Evolutionary conservation across 2,329 filamentous ascomycete genomes (phyloP).

Genomic region (Cladobotryum protrusum): DNA sequence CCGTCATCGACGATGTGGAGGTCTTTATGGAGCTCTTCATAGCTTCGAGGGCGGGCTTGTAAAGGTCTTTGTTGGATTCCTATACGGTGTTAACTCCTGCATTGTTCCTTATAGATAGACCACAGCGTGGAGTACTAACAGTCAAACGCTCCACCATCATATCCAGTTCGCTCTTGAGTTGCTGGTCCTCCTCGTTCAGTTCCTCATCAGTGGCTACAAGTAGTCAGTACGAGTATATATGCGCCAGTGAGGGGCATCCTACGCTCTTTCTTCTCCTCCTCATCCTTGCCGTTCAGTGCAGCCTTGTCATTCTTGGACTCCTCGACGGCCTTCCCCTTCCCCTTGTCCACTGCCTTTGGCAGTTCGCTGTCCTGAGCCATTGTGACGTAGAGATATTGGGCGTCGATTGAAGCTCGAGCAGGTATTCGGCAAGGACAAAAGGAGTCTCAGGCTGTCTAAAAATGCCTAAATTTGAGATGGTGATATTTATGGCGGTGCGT

Average conservation of each 20-base stretch:
- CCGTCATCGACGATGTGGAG: slow-evolving; percentile 98
- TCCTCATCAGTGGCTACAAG: slow-evolving; percentile 59
- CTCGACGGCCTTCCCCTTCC: slow-evolving; percentile 86
- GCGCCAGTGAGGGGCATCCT: slow-evolving; percentile 20
- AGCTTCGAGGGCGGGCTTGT: slow-evolving; percentile 86
- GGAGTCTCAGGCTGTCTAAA: background rate
- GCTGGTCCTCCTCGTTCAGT: slow-evolving; percentile 94
- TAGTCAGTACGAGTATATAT: background rate
- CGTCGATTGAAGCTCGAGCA: slow-evolving; percentile 21
- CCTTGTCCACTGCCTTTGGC: slow-evolving; percentile 81
- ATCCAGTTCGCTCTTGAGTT: slow-evolving; percentile 95
- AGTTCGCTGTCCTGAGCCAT: slow-evolving; percentile 95
- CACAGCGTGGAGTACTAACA: slow-evolving; percentile 41
- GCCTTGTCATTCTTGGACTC: slow-evolving; percentile 64
- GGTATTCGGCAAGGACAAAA: slow-evolving; percentile 7
- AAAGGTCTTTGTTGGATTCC: slow-evolving; percentile 82
- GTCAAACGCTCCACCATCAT: slow-evolving; percentile 95
- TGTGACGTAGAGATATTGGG: slow-evolving; percentile 34
- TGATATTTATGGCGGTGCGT: slow-evolving; percentile 1
- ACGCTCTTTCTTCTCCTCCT: slow-evolving; percentile 57
- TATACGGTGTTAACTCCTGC: slow-evolving; percentile 31
- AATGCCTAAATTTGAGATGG: background rate
- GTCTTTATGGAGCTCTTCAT: slow-evolving; percentile 99
- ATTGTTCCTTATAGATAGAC: background rate
- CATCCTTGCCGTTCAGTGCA: slow-evolving; percentile 68